Percentiles rank a stretch among this genome's conserved stretches.
phyloP scores from a whole-genome alignment of 1,284 basidiomycete genomes.

The Meripilus lineatus region DNA sequence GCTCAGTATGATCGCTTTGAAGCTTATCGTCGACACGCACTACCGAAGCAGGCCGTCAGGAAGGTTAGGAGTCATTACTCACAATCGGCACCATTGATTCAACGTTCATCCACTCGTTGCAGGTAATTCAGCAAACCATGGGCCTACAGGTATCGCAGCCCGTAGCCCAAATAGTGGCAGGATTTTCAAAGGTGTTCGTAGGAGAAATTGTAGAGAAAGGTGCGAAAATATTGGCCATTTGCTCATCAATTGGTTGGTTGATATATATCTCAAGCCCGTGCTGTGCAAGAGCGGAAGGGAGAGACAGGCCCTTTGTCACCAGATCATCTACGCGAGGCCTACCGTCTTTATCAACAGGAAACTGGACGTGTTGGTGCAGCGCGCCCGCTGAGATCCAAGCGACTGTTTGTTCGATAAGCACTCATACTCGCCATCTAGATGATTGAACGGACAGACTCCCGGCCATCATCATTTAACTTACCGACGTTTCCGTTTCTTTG shows the following conservation, averaged over 20 bases:
- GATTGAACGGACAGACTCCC: no score
- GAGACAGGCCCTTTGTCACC: conserved; percentile 79
- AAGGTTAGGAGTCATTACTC: conserved; percentile 44
- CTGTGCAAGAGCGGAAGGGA: conserved; percentile 66
- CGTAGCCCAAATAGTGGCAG: conserved; percentile 84
- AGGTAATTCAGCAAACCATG: conserved; percentile 82
- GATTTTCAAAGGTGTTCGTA: conserved; percentile 88
- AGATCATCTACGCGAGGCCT: conserved; percentile 85
- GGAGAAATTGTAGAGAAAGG: conserved; percentile 90
- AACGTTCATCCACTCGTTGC: conserved; percentile 4
- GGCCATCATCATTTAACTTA: no score
- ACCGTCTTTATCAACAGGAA: conserved; percentile 77
- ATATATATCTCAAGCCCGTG: conserved; percentile 50
- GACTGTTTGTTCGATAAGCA: conserved; percentile 59
- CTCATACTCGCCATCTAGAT: no score
- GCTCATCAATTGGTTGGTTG: no score
- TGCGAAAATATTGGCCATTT: conserved; percentile 26
- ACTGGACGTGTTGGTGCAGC: conserved; percentile 76
- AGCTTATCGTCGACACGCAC: conserved; percentile 77
- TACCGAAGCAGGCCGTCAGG: conserved; percentile 79
- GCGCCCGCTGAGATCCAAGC: conserved; percentile 58
- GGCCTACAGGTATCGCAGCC: conserved; percentile 84
- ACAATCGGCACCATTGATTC: conserved; percentile 2
- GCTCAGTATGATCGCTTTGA: conserved; percentile 87
- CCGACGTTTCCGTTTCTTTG: no score